Base-by-base conservation (phyloP, 441 rosid species). In the Croton setiger region DNA sequence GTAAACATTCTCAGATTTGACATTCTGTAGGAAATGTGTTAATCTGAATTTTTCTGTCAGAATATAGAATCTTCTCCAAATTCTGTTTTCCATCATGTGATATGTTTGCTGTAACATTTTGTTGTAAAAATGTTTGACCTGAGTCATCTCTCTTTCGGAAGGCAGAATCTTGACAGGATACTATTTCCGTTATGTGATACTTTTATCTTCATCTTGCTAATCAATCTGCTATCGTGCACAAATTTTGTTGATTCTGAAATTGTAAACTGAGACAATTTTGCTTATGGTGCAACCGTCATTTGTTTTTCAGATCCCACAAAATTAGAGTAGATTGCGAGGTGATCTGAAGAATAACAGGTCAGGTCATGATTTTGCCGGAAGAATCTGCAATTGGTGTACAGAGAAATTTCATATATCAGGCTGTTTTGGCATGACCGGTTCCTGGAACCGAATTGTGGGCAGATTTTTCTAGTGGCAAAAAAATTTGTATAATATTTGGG, bases 401-500 rank as follows among this genome's bases (percentile, higher is more conserved):
- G 79, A 65, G 74, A 48, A 63, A 70, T 11, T 71, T 15, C 31
- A 5, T 10, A 56, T 10, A 56, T 39, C 48, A 72, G 63, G 60
- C 41, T 54, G 56, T 52, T 45, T 36, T 59, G 39, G 51, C 4
- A 20, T 47, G 12, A 18, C 3, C 8, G 74, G 70, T 74, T 74
- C 18, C 72, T 72, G 60, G 61, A 58, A 56, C 65, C 64, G 21
- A 27, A 64, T 44, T 41, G 52, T 69, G 53, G 73, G 64, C 56
- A 9, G 43, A 57, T 60, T 67, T 72, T 59, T 80, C 41, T 68
- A 66, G 71, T 69, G 60, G 35, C 52, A 48, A 27, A 67, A 60
- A 75, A 60, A 75, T 75, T 75, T 80, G 84, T 80, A 76, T 75
- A 77, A 79, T 79, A 77, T 66, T 23, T 43, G 49, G 72, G 65